phyloP scores from a whole-genome alignment of 2,329 filamentous ascomycete genomes.

The Colletotrichum spinosum region DNA sequence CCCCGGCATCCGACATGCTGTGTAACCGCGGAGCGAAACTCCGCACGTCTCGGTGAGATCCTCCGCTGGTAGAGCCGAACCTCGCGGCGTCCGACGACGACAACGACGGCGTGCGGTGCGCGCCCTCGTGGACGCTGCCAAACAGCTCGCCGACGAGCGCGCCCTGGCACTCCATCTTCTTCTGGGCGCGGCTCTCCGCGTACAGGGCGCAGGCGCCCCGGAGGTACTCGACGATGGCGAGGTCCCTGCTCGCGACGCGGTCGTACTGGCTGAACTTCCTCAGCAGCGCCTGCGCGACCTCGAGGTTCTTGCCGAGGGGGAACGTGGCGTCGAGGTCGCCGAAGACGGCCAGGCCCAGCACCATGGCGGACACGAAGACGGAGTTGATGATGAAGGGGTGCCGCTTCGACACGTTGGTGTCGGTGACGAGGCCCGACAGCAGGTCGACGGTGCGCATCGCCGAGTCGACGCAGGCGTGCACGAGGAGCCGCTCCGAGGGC shows the following conservation, averaged over 20 bases:
- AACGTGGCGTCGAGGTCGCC: constrained; percentile 54
- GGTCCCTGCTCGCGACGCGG: constrained; percentile 40
- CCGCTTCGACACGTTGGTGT: constrained; percentile 51
- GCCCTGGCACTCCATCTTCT: constrained; percentile 41
- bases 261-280: constrained; percentile 41
- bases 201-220: constrained; percentile 42
- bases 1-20: background rate
- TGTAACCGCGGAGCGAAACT: background rate
- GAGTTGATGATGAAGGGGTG: constrained; percentile 59
- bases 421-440: constrained; percentile 48
- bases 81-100: background rate
- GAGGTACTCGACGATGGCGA: constrained; percentile 40
- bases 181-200: constrained; percentile 38
- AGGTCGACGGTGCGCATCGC: constrained; percentile 52
- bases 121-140: constrained; percentile 40
- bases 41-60: background rate
- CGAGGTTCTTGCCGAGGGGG: constrained; percentile 44
- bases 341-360: constrained; percentile 57
- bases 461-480: constrained; percentile 49
- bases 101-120: background rate
- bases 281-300: constrained; percentile 41
- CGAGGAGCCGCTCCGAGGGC: constrained; percentile 41
- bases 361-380: constrained; percentile 56
- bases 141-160: constrained; percentile 42
- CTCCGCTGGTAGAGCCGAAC: background rate